phyloP scores from a whole-genome alignment of 176 grass and related monocot genomes.

The Eragrostis nindensis region DNA sequence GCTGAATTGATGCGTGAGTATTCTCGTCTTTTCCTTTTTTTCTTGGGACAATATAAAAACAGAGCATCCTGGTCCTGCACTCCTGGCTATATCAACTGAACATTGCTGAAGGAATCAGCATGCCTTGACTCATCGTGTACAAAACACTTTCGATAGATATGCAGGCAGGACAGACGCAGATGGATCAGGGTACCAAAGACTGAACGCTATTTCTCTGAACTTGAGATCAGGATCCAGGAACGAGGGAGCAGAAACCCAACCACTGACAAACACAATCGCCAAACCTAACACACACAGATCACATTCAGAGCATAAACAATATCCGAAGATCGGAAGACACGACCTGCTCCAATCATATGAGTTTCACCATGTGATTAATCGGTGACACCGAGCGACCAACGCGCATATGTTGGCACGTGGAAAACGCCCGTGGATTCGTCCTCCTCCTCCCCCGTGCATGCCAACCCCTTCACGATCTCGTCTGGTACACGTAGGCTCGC shows the following conservation, averaged over 20 bases:
- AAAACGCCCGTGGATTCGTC: background rate
- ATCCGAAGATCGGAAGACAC: background rate
- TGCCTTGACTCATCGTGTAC: background rate
- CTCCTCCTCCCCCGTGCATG: background rate
- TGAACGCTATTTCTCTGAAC: background rate
- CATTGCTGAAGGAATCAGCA: too few relatives aligned
- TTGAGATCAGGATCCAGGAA: background rate
- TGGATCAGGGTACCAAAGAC: background rate
- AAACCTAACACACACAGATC: background rate
- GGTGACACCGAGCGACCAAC: background rate
- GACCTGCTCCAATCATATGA: too few relatives aligned
- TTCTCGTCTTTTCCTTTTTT: too few relatives aligned
- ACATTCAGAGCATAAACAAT: background rate
- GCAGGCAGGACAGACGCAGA: background rate
- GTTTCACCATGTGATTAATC: background rate
- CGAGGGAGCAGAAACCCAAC: slow-evolving; percentile 2
- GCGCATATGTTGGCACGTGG: background rate
- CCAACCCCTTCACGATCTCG: background rate
- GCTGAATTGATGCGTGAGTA: too few relatives aligned
- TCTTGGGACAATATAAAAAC: too few relatives aligned
- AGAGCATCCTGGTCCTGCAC: too few relatives aligned
- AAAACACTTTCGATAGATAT: background rate
- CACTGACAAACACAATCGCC: background rate
- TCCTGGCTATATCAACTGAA: too few relatives aligned
- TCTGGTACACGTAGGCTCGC: background rate